A percentile compares a stretch with the other conserved stretches of the same genome.
These are phyloP conservation scores for Zhuliangozyma parablackwelliae DNA, from an alignment of 1,139 yeast genomes.

Conservation along the genomic window DNA sequence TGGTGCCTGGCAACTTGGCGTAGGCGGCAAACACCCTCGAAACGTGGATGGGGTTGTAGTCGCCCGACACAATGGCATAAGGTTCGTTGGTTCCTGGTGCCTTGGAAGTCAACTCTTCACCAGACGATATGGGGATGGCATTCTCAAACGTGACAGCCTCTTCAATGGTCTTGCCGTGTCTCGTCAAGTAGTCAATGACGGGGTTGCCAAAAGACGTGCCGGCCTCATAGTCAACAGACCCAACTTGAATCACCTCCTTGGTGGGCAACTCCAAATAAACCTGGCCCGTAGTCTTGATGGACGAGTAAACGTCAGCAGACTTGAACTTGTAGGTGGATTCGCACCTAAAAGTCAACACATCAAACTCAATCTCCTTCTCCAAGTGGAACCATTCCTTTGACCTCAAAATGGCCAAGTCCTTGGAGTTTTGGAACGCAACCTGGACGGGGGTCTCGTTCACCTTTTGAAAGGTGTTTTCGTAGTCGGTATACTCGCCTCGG, in stretches of 20 bases:
- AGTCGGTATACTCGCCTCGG: conserved; percentile 88
- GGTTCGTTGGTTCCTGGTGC: conserved; percentile 90
- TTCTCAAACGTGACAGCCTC: conserved; percentile 90
- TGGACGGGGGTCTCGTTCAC: conserved; percentile 84
- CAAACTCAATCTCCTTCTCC: conserved; percentile 65
- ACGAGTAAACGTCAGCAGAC: conserved; percentile 68
- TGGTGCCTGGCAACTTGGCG: conserved; percentile 93
- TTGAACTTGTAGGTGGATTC: conserved; percentile 81
- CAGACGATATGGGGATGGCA: conserved; percentile 80
- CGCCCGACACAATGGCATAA: conserved; percentile 96
- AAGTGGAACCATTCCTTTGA: conserved; percentile 98
- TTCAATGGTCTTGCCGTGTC: conserved; percentile 92
- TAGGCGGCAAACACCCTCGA: conserved; percentile 91
- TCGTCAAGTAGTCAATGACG: conserved; percentile 84
- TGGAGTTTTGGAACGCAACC: conserved; percentile 64
- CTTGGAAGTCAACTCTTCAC: conserved; percentile 66
- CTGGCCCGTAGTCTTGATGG: conserved; percentile 81
- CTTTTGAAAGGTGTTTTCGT: conserved; percentile 88
- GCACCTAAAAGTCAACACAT: conserved; percentile 85
- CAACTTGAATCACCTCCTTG: conserved; percentile 85
- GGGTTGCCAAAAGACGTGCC: conserved; percentile 96
- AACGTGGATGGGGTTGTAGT: conserved; percentile 96
- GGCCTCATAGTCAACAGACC: conserved; percentile 83
- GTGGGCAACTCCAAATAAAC: conserved; percentile 88
- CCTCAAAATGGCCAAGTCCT: conserved; percentile 88